Conservation (phyloP, 129 eudicot species). For the Pulicaria dysenterica region DNA sequence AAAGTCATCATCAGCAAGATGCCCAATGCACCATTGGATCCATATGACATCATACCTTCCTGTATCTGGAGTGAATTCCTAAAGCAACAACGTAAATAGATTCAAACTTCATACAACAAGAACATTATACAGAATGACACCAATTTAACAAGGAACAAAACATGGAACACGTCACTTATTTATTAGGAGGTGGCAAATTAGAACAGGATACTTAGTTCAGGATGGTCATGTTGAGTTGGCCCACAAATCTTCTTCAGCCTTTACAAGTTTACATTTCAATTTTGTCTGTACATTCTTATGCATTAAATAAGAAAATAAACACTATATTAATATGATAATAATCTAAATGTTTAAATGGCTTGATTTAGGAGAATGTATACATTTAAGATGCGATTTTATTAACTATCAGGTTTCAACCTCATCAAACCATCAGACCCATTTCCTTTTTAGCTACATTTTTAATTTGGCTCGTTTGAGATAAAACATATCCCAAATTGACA, state of each 20-base stretch:
- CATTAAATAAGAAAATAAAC: not conserved
- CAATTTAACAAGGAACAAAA: not conserved
- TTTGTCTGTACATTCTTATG: not conserved
- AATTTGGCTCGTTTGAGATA: not conserved
- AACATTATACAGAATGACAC: not conserved
- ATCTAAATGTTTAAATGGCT: not conserved
- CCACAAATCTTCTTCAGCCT: not conserved
- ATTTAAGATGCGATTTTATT: not conserved
- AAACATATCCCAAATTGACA: too few relatives aligned
- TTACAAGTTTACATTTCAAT: not conserved
- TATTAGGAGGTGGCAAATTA: not conserved
- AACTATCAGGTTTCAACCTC: not conserved
- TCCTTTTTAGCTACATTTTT: not conserved
- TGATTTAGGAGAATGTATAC: not conserved
- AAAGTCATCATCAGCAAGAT: constrained; percentile 95
- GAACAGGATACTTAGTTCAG: not conserved
- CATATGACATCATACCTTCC: constrained; percentile 89
- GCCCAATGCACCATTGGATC: constrained; percentile 99
- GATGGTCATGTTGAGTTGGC: not conserved
- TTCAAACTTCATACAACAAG: constrained; percentile 1
- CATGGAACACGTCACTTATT: not conserved
- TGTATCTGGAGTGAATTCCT: constrained; percentile 93
- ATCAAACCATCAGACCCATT: not conserved
- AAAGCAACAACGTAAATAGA: constrained; percentile 10
- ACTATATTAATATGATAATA: not conserved